Conservation (phyloP, 768 basidiomycete genomes). For the Russula ochroleuca region DNA sequence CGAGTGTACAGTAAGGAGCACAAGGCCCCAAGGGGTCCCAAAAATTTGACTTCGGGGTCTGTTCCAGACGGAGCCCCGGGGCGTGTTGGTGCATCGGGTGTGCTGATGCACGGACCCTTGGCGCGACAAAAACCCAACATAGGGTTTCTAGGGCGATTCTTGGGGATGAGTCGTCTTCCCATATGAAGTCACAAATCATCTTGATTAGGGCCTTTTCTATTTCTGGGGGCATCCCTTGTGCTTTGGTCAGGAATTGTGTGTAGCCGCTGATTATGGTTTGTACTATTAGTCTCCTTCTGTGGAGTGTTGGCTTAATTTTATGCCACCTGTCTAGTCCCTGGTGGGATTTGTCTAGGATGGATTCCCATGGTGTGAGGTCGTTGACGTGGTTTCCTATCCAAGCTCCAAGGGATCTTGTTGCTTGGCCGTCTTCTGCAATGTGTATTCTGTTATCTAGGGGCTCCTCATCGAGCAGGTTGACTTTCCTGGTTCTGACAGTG, state of each 20-base stretch:
- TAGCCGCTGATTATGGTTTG: constrained; percentile 28
- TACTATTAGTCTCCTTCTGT: constrained; percentile 19
- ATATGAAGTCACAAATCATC: constrained; percentile 14
- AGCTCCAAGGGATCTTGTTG: not conserved
- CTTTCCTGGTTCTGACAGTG: not conserved
- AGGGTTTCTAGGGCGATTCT: too few species aligned
- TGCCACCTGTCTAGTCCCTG: constrained; percentile 19
- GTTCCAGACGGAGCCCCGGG: too few species aligned
- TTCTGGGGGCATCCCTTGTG: constrained; percentile 33
- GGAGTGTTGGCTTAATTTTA: constrained; percentile 23
- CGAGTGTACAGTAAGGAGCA: too few species aligned
- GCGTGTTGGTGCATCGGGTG: too few species aligned
- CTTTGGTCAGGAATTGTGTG: constrained; percentile 34
- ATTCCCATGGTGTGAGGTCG: not conserved
- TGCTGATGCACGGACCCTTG: too few species aligned
- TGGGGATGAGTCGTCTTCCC: not conserved
- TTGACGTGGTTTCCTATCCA: not conserved
- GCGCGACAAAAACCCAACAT: too few species aligned
- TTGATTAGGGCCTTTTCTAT: constrained; percentile 26
- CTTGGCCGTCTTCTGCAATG: not conserved
- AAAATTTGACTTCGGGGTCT: too few species aligned
- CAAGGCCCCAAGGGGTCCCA: too few species aligned
- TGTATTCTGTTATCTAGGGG: not conserved
- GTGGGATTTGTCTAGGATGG: constrained; percentile 30
- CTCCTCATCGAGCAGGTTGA: not conserved